These are phyloP conservation scores for Neopestalotiopsis sp. DNA, from an alignment of 2,329 filamentous ascomycete genomes.

Conservation along the genomic window DNA sequence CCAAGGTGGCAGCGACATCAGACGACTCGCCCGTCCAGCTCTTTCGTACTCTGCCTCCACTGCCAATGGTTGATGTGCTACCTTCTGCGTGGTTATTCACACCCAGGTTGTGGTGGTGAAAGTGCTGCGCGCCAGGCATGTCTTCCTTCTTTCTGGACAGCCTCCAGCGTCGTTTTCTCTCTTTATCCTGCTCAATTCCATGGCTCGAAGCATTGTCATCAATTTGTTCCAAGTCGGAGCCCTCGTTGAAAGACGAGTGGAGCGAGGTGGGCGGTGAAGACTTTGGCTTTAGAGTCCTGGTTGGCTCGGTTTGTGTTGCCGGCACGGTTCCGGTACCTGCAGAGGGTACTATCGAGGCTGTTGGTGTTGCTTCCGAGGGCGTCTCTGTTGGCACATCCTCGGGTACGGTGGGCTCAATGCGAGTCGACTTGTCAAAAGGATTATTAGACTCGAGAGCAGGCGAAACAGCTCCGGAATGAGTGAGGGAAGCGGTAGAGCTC, in stretches of 20 bases:
- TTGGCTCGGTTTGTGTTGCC: constrained; percentile 43
- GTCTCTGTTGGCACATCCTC: constrained; percentile 31
- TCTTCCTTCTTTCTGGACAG: constrained; percentile 72
- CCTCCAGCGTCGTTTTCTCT: constrained; percentile 75
- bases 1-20: constrained; percentile 46
- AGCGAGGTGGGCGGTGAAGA: constrained; percentile 79
- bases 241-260: constrained; percentile 78
- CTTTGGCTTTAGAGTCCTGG: constrained; percentile 63
- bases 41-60: constrained; percentile 55
- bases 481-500: constrained; percentile 82
- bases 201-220: constrained; percentile 55
- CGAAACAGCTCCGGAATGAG: constrained; percentile 50
- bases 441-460: constrained; percentile 52
- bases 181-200: constrained; percentile 60
- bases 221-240: constrained; percentile 77
- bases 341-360: constrained; percentile 50
- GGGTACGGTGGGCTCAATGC: constrained; percentile 25
- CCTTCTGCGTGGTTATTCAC: constrained; percentile 67
- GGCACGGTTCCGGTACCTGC: constrained; percentile 42
- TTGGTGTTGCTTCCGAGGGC: constrained; percentile 52
- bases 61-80: constrained; percentile 73
- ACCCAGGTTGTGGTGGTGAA: constrained; percentile 56
- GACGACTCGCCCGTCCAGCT: constrained; percentile 57
- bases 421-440: constrained; percentile 45
- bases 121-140: constrained; percentile 41